Conservation (phyloP, 352 stramenopile genomes). For the Globisporangium rhizosaccharum region DNA sequence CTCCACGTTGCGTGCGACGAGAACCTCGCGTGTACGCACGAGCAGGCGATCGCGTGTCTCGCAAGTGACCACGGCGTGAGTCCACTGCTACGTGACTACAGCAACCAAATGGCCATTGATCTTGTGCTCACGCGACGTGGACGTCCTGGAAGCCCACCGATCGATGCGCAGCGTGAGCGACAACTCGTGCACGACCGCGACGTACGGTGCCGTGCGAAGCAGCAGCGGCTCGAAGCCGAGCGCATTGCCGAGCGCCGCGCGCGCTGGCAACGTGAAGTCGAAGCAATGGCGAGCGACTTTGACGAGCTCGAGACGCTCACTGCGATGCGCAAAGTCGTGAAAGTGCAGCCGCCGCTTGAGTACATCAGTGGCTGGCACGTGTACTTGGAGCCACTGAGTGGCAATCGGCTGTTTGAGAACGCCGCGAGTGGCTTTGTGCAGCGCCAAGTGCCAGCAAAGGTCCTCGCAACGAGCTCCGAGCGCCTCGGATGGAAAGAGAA, state of each 20-base stretch:
- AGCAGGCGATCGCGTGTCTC: constrained; percentile 52
- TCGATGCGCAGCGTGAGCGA: constrained; percentile 27
- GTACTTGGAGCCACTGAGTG: constrained; percentile 47
- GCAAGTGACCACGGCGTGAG: constrained; percentile 49
- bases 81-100: constrained; percentile 47
- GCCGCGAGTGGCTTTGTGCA: constrained; percentile 52
- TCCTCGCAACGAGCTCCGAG: constrained; percentile 23
- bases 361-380: constrained; percentile 32
- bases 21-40: constrained; percentile 77
- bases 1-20: constrained; percentile 76
- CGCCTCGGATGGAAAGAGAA: constrained; percentile 70
- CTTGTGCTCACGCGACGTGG: constrained; percentile 43
- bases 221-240: constrained; percentile 26
- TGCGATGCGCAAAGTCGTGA: constrained; percentile 28
- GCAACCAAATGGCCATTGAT: constrained; percentile 27
- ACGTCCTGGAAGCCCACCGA: constrained; percentile 54
- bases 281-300: constrained; percentile 38
- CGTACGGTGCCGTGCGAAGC: constrained; percentile 22
- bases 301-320: constrained; percentile 49
- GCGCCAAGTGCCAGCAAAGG: constrained; percentile 44
- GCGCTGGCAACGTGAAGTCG: constrained; percentile 38
- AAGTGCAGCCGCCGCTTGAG: constrained; percentile 11
- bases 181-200: constrained; percentile 23
- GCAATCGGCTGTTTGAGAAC: constrained; percentile 65
- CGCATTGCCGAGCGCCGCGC: constrained; percentile 23